Evolutionary conservation across 345 rosid genomes (phyloP).

Genomic region (Eucalyptus grandis): DNA sequence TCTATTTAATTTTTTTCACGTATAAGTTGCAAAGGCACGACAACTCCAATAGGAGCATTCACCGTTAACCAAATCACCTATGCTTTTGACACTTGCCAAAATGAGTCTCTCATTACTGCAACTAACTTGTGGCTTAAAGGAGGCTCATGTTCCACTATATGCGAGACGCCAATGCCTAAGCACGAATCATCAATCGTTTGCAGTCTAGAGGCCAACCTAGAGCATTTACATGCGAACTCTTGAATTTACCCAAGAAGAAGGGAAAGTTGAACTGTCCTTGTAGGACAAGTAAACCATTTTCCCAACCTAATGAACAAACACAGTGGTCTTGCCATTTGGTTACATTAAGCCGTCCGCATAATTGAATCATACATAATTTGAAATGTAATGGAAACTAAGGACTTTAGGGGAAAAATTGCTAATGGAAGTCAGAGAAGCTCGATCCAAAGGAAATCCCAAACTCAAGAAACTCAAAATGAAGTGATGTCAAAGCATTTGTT

Average conservation of each 20-base stretch:
- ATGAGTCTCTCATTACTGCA: background rate
- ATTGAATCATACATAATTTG: background rate
- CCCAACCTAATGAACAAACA: background rate
- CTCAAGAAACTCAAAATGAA: background rate
- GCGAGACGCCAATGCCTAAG: fast-evolving
- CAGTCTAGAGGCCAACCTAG: background rate
- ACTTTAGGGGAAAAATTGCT: background rate
- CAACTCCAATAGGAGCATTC: background rate
- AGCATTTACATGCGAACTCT: background rate
- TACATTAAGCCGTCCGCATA: background rate
- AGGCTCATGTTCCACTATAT: background rate
- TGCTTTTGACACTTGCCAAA: background rate
- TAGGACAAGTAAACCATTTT: background rate
- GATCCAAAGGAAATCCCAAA: background rate
- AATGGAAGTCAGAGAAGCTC: background rate
- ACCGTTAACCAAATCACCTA: background rate
- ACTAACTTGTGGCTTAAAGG: background rate
- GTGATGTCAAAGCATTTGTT: background rate
- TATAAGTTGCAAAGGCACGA: background rate
- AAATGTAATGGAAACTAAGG: background rate
- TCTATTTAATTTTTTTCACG: too few species aligned
- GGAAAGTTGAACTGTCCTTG: background rate
- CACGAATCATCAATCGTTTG: background rate
- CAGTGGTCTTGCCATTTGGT: background rate
- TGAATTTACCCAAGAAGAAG: background rate